These are phyloP conservation scores for Paraphaeosphaeria minitans DNA, from an alignment of 2,329 filamentous ascomycete species.

Conservation along the genomic window DNA sequence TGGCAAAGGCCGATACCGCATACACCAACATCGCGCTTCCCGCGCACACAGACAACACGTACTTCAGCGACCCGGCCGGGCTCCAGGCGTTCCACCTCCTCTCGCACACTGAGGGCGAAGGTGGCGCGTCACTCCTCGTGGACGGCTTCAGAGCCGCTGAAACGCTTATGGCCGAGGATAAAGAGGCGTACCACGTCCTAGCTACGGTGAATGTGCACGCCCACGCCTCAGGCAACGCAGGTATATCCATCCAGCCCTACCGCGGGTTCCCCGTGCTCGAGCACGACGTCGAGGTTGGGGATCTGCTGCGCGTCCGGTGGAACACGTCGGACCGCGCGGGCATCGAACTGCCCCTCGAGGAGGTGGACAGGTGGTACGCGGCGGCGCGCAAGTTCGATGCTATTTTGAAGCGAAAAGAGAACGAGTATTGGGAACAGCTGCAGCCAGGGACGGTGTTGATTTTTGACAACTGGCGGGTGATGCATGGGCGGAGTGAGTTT, in stretches of 20 bases:
- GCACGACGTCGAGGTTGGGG: constrained; percentile 52
- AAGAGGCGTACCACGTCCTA: constrained; percentile 63
- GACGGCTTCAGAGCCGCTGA: constrained; percentile 80
- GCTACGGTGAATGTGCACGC: constrained; percentile 65
- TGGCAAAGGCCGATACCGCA: constrained; percentile 85
- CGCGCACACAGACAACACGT: constrained; percentile 92
- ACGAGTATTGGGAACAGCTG: constrained; percentile 81
- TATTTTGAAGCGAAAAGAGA: constrained; percentile 67
- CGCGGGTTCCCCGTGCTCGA: constrained; percentile 74
- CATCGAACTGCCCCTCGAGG: constrained; percentile 60
- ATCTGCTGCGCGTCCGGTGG: constrained; percentile 76
- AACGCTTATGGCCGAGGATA: constrained; percentile 61
- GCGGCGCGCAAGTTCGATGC: constrained; percentile 77
- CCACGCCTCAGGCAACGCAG: constrained; percentile 87
- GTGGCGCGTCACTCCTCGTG: constrained; percentile 80
- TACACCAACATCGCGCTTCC: constrained; percentile 85
- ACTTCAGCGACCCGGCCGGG: constrained; percentile 90
- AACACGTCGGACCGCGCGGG: constrained; percentile 88
- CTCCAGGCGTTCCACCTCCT: constrained; percentile 93
- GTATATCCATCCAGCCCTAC: constrained; percentile 78
- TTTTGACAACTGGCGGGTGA: constrained; percentile 94
- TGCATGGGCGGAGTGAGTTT: constrained; percentile 86
- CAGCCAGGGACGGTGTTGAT: constrained; percentile 81
- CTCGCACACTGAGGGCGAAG: constrained; percentile 71
- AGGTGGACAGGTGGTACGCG: constrained; percentile 72